A percentile compares a stretch with the other conserved stretches of the same genome.
Evolutionary conservation across 257 asterid species (phyloP).

Genomic region (Vinca minor): DNA sequence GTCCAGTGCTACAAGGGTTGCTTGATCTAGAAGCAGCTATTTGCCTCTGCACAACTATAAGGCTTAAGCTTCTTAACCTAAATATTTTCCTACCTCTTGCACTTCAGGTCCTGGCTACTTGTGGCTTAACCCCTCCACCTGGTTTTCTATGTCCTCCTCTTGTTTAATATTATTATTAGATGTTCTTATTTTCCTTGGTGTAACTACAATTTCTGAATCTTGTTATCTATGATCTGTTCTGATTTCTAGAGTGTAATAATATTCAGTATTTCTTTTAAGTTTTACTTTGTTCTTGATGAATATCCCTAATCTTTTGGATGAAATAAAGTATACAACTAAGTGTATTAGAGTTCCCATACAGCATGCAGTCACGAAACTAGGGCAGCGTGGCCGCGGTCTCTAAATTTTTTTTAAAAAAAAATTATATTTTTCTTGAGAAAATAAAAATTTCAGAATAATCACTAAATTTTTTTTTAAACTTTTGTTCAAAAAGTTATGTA

Average conservation of each 20-base stretch:
- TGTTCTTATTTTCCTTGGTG: background rate
- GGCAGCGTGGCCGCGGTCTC: too few species aligned
- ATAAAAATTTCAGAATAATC: too few species aligned
- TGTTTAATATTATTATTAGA: too few species aligned
- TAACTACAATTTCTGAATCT: background rate
- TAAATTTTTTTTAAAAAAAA: too few species aligned
- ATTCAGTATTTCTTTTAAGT: background rate
- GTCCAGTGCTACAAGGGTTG: constrained; percentile 87
- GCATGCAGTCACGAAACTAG: too few species aligned
- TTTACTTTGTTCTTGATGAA: background rate
- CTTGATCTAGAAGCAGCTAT: constrained; percentile 78
- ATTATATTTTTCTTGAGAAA: too few species aligned
- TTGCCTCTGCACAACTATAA: constrained; percentile 75
- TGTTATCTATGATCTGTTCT: background rate
- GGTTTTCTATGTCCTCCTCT: constrained; percentile 83
- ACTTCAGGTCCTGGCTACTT: constrained; percentile 66
- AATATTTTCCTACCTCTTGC: constrained; percentile 79
- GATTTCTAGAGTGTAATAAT: background rate
- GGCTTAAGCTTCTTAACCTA: constrained; percentile 70
- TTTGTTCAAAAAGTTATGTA: too few species aligned
- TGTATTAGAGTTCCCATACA: too few species aligned
- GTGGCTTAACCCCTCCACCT: constrained; percentile 80
- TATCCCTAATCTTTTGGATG: too few species aligned
- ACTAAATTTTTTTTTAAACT: too few species aligned
- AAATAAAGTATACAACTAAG: background rate